A percentile compares a stretch with the other conserved stretches of the same genome.
Conservation (phyloP, 371 early-diverging fungal genomes). For the Polyrhizophydium stewartii region DNA sequence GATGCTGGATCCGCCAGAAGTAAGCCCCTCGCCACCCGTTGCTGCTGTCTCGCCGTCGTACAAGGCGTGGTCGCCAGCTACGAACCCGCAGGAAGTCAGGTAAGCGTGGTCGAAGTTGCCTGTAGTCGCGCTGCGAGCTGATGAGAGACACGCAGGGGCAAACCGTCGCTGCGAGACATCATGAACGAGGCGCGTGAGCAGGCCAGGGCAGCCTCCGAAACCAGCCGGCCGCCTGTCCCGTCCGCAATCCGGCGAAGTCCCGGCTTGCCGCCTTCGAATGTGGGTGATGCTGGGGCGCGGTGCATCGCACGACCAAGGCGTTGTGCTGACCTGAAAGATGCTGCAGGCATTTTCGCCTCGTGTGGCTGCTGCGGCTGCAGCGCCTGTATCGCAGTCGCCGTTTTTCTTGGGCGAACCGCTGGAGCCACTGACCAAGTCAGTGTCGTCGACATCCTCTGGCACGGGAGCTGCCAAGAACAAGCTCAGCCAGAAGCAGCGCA, state of each 20-base stretch:
- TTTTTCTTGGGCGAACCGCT: constrained; percentile 2
- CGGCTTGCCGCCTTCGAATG: background rate
- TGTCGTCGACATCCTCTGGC: background rate
- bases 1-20: too few relatives aligned
- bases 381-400: background rate
- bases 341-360: background rate
- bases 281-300: background rate
- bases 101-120: background rate
- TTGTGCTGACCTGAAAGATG: background rate
- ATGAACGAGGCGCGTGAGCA: constrained; percentile 13
- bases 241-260: background rate
- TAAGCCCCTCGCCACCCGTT: background rate
- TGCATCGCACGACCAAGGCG: background rate
- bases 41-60: background rate
- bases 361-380: background rate
- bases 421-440: background rate
- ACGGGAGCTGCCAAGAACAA: background rate
- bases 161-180: constrained; percentile 40
- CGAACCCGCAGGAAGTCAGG: background rate
- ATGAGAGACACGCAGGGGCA: constrained; percentile 3
- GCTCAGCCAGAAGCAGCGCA: constrained; percentile 5
- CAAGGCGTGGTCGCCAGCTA: constrained; percentile 5
- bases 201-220: background rate
- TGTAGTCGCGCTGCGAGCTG: background rate
- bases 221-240: background rate